Base-by-base conservation (phyloP, 1,139 yeast species). In the Starmera stellimalicola region DNA sequence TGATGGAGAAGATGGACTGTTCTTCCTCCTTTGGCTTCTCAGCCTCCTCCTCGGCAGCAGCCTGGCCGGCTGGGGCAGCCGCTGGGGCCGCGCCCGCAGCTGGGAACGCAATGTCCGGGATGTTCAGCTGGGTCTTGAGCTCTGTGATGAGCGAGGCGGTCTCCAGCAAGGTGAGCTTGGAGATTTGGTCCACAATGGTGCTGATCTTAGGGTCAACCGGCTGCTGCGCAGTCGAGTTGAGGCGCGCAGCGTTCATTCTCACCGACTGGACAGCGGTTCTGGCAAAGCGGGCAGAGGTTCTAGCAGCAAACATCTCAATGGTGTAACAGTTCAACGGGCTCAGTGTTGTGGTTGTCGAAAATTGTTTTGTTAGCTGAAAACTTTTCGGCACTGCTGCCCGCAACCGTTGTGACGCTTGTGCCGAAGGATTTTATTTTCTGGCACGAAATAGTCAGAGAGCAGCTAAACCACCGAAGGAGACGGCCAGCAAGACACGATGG, bases 71-170 rank as follows among this genome's bases (percentile, higher is more conserved):
- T 19, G 78, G 77, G 30, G 83, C 77, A 32, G 85, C 79, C 31
- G 79, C 77, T 29, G 76, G 75, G 27, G 76, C 72, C 36, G 77
- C 76, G 33, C 74, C 77, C 16, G 68, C 76, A 37, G 82, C 79
- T 43, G 95, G 94, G 63, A 87, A 71, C 11, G 95, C 73, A 49
- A 88, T 85, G 56, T 91, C 98, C 44, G 96, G 85, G 50, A 91
- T 88, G 63, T 91, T 87, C 51, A 91, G 74, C 58, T 78, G 79
- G 36, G 78, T 67, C 64, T 91, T 91, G 53, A 91, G 74, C 58
- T 85, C 95, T 32, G 75, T 59, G 44, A 91, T 83, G 52, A 91
- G 73, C 25, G 80, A 60, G 11, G 95, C 79, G 14, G 98, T 91
- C 65, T 91, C 98, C 52, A 88, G 70, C 39, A 91, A 72, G 15